phyloP scores from a whole-genome alignment of 2,329 filamentous ascomycete species.

The Verticillium nubilum region DNA sequence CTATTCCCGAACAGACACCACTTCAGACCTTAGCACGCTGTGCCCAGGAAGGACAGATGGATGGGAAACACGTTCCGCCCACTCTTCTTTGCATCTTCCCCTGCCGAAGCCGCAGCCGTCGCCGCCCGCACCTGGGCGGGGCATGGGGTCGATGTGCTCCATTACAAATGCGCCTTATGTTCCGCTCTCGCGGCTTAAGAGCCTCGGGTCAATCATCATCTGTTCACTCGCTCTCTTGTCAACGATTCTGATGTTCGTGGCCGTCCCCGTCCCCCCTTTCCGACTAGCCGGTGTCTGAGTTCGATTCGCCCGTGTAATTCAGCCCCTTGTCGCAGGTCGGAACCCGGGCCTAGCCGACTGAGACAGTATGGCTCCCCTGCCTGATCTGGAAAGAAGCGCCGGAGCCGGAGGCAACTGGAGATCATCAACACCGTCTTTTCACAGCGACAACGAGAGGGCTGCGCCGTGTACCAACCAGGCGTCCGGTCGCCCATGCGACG shows the following conservation, averaged over 20 bases:
- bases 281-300: not conserved
- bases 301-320: not conserved
- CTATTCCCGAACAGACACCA: not conserved
- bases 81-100: not conserved
- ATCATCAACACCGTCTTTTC: constrained; percentile 2
- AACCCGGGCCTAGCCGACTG: not conserved
- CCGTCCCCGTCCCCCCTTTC: not conserved
- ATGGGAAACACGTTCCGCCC: not conserved
- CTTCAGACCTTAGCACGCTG: too few species aligned
- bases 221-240: not conserved
- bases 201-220: not conserved
- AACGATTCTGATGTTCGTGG: not conserved
- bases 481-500: constrained; percentile 6
- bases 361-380: constrained; percentile 3
- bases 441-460: constrained; percentile 3
- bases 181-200: not conserved
- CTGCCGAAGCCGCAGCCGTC: not conserved
- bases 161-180: not conserved
- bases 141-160: not conserved
- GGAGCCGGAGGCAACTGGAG: constrained; percentile 5
- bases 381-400: constrained; percentile 8
- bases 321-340: not conserved
- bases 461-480: not conserved
- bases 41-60: not conserved
- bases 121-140: not conserved